Percentiles rank a stretch among this genome's conserved stretches.
These are phyloP conservation scores for Tubosaeta sp. DNA, from an alignment of 768 basidiomycete genomes.

Conservation along the genomic window DNA sequence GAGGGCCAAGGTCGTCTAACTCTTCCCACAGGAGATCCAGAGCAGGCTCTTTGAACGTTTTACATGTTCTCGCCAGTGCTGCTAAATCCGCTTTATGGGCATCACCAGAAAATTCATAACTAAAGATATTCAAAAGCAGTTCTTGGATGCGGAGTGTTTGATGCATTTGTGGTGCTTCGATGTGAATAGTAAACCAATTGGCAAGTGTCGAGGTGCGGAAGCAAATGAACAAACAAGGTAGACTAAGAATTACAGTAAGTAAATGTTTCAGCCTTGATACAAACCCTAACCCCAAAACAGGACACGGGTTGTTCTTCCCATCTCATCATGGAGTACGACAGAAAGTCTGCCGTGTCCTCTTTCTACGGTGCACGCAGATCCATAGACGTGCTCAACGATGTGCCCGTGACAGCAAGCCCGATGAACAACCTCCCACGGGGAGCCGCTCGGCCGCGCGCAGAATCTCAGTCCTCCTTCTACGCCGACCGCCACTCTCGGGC, in stretches of 20 bases:
- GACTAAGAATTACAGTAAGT: no score
- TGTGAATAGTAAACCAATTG: no score
- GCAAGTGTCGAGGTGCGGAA: no score
- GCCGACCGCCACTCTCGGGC: slow-evolving; percentile 34
- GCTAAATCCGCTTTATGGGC: background rate
- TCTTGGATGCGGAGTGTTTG: background rate
- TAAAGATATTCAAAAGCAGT: background rate
- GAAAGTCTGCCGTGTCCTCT: slow-evolving; percentile 75
- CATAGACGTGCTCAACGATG: slow-evolving; percentile 56
- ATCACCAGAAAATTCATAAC: background rate
- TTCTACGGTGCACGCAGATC: slow-evolving; percentile 68
- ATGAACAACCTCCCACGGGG: slow-evolving; percentile 19
- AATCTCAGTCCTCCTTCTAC: slow-evolving; percentile 72
- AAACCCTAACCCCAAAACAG: slow-evolving; percentile 25
- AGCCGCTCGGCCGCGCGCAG: slow-evolving; percentile 49
- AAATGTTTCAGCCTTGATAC: no score
- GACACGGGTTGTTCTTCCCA: background rate
- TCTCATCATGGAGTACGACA: slow-evolving; percentile 62
- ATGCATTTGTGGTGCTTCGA: background rate
- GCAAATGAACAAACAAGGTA: no score
- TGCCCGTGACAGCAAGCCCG: slow-evolving; percentile 28
- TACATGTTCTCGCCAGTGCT: background rate
- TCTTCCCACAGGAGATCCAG: background rate
- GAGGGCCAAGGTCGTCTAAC: background rate
- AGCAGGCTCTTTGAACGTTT: background rate